Evolutionary conservation across 345 rosid species (phyloP).

Genomic region (Zanthoxylum bungeanum): DNA sequence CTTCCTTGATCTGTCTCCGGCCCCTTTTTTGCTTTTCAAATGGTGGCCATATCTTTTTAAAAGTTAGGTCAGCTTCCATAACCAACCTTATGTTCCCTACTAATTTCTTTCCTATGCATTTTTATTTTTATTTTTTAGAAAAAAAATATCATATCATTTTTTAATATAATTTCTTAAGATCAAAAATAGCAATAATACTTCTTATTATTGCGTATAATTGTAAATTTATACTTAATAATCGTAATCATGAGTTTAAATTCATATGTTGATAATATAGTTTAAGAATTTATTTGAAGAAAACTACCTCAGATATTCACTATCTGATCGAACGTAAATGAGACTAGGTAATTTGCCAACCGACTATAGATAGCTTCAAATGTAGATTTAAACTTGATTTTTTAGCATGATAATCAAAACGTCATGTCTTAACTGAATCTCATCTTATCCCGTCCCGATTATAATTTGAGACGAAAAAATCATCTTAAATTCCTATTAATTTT

Average conservation of each 20-base stretch:
- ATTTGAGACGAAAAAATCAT: too few species aligned
- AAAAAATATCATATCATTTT: too few species aligned
- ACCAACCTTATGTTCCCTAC: background rate
- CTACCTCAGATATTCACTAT: background rate
- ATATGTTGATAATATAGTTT: too few species aligned
- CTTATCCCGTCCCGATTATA: too few species aligned
- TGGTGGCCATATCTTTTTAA: slow-evolving; percentile 1
- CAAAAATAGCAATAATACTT: too few species aligned
- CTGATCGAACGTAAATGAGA: background rate
- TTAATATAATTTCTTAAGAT: background rate
- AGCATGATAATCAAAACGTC: too few species aligned
- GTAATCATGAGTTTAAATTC: too few species aligned
- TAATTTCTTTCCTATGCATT: background rate
- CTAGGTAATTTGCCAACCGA: too few species aligned
- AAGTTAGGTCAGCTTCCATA: slow-evolving; percentile 17
- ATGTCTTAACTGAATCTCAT: too few species aligned
- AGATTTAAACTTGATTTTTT: too few species aligned
- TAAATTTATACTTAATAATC: too few species aligned
- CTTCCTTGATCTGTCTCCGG: background rate
- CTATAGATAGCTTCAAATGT: background rate
- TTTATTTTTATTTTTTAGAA: background rate
- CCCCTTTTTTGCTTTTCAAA: background rate
- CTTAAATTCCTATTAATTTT: too few species aligned
- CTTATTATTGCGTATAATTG: background rate
- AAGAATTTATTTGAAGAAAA: background rate